Base-by-base conservation (phyloP, 176 grass and related monocot genomes). In the Ananas comosus region DNA sequence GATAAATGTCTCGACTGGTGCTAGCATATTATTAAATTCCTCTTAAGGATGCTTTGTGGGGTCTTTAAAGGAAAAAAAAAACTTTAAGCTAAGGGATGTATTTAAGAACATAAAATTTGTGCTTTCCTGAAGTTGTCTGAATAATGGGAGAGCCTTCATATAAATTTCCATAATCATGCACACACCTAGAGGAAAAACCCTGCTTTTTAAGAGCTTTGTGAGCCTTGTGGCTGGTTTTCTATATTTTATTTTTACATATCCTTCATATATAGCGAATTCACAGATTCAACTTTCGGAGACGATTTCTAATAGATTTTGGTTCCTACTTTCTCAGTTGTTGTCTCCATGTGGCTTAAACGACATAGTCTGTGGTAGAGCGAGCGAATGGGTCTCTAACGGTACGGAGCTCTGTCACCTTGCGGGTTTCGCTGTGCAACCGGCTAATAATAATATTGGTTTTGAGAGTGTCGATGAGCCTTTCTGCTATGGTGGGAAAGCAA, bases 401-500 rank as follows among this genome's bases (percentile, higher is more conserved):
- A 93, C 90, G 71, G 84, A 93, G 53, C 68, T 93, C 73, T 99
- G 94, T 64, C 79, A 1, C 58, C 78, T 88, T 77, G 87, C 90
- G 67, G 94, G 94, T 74, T 99, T 91, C 50, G 69, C 85, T 66
- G 87, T 99, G 67, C 87, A 99, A 81, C 51, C 64, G 79, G 79
- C 68, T 61, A 70, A 65, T 53, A 42, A 42, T 6, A 42, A 42
- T 6, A 4, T 63, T 48, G 74, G n/a, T 28, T 68, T 66, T 27
- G 75, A 52, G 71, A 82, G 70, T 53, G 56, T 78, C 76, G 77
- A 79, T 83, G 80, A 78, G n/a, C 71, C 64, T 64, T 93, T 99
- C 81, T 93, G 94, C 74, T 99, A 99, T 84, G 90, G 89, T 27
- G 87, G 90, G 66, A 99, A 99, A 89, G 78, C 73, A 85, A 93